Percentiles rank a stretch among this genome's conserved stretches.
phyloP scores from a whole-genome alignment of 1,139 yeast genomes.

The Protomyces inouyei region DNA sequence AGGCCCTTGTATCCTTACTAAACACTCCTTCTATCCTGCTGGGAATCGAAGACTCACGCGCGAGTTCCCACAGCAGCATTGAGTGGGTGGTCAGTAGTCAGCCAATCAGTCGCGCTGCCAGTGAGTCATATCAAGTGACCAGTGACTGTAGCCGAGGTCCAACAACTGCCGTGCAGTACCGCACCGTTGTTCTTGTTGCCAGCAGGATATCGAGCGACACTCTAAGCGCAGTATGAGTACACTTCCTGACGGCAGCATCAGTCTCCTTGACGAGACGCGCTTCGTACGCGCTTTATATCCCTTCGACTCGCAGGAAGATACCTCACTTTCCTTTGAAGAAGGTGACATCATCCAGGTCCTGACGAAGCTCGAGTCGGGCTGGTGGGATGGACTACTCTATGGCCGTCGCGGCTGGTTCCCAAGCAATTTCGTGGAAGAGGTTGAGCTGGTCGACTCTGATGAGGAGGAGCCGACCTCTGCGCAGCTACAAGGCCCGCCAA shows the following conservation, averaged over 20 bases:
- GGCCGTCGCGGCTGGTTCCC: slow-evolving; percentile 42
- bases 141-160: too few relatives aligned
- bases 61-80: too few relatives aligned
- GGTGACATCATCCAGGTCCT: slow-evolving; percentile 63
- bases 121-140: too few relatives aligned
- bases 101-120: too few relatives aligned
- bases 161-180: too few relatives aligned
- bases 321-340: slow-evolving; percentile 64
- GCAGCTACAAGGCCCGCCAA: not conserved
- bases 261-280: not conserved
- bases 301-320: slow-evolving; percentile 66
- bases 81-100: too few relatives aligned
- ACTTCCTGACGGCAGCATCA: not conserved
- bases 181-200: too few relatives aligned
- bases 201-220: too few relatives aligned
- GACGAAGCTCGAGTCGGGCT: slow-evolving; percentile 45
- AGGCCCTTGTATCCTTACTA: too few relatives aligned
- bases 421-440: slow-evolving; percentile 36
- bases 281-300: slow-evolving; percentile 66
- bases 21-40: too few relatives aligned
- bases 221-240: too few relatives aligned
- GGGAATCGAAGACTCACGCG: too few relatives aligned
- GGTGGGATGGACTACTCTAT: slow-evolving; percentile 41
- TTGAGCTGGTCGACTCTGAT: slow-evolving; percentile 39
- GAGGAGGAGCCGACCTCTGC: slow-evolving; percentile 36